Evolutionary conservation across 495 filamentous ascomycete genomes (phyloP), one percentile per base, ranked within the genome.

Genomic region (Parathielavia appendiculata): DNA sequence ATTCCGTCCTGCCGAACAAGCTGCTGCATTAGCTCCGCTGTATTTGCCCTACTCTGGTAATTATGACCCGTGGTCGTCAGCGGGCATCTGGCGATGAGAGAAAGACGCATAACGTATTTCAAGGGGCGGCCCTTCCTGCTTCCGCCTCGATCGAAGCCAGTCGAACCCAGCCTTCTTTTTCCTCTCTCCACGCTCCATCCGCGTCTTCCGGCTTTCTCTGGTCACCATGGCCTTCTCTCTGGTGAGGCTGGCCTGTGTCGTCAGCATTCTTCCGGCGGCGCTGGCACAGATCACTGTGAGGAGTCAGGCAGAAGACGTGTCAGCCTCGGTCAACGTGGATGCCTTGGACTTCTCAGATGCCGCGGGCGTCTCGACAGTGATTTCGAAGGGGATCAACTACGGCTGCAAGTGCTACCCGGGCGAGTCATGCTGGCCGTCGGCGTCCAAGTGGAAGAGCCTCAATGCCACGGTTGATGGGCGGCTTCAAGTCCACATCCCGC

Each of bases 401-500:
- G 72, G 71, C 6, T 77, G 74, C 64, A 78, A 77, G 61, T 78
- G 75, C 52, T 69, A 69, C 48, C 47, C 64, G 4, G 74, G 67
- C 20, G 69, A 77, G 43, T 44, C 53, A 1, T 78, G 76, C 64
- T 78, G 76, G 76, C 76, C 76, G 12, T 63, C 52, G 14, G 16
- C 38, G 5, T 19, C 14, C 17, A 51, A 69, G 22, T 78, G 75
- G 74, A 51, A 63, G 1, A 12, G 17, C 11, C 48, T 78, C 43
- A 77, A 78, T 61, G 50, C 51, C 17, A 73, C 71, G 0, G 68
- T 78, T 38, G 59, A 60, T 26, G 76, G 75, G 11, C 71, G 65
- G 49, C 58, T 77, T n/a, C 35, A 38, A 19, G 66, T 73, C 11
- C 61, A 70, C 58, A 64, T 74, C 5, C 75, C 75, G 3, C 73